Evolutionary conservation across 192 early-diverging fungal species (phyloP).

Genomic region (Coemansia sp.): DNA sequence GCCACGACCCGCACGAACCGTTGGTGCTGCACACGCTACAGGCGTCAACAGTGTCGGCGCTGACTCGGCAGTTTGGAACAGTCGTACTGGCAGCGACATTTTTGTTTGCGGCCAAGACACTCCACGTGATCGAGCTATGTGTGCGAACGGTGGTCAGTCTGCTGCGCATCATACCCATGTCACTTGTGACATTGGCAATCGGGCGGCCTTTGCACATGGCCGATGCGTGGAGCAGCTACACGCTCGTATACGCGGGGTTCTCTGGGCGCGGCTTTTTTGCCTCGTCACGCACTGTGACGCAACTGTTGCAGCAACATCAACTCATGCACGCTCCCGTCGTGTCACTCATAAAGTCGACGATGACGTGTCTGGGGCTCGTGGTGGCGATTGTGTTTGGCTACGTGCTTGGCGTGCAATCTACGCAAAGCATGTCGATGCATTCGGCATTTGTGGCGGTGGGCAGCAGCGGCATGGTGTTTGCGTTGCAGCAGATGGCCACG

Average conservation of each 20-base stretch:
- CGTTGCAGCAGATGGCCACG: slow-evolving; percentile 41
- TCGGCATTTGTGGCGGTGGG: slow-evolving; percentile 32
- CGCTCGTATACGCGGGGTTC: slow-evolving; percentile 44
- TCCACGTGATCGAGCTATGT: slow-evolving; percentile 36
- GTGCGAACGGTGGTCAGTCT: slow-evolving; percentile 35
- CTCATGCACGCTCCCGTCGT: slow-evolving; percentile 48
- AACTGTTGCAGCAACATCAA: slow-evolving; percentile 33
- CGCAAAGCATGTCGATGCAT: slow-evolving; percentile 19
- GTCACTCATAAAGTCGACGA: slow-evolving; percentile 44
- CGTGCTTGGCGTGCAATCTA: slow-evolving; percentile 27
- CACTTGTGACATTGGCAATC: slow-evolving; percentile 29
- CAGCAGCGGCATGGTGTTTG: slow-evolving; percentile 42
- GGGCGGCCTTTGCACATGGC: slow-evolving; percentile 34
- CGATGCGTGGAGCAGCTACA: slow-evolving; percentile 39
- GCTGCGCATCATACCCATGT: slow-evolving; percentile 26
- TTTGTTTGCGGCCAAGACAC: slow-evolving; percentile 25
- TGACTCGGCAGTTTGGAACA: slow-evolving; percentile 39
- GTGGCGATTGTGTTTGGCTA: slow-evolving; percentile 41
- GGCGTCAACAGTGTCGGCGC: slow-evolving; percentile 35
- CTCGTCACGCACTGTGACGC: slow-evolving; percentile 25
- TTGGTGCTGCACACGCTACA: slow-evolving; percentile 43
- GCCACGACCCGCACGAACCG: slow-evolving; percentile 46
- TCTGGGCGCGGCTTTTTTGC: slow-evolving; percentile 44
- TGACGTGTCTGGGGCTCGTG: slow-evolving; percentile 45
- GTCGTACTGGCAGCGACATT: slow-evolving; percentile 39